Evolutionary conservation across 179 eudicot species (phyloP), one percentile per base, ranked within the genome.

Genomic region (Drosera spatulata): DNA sequence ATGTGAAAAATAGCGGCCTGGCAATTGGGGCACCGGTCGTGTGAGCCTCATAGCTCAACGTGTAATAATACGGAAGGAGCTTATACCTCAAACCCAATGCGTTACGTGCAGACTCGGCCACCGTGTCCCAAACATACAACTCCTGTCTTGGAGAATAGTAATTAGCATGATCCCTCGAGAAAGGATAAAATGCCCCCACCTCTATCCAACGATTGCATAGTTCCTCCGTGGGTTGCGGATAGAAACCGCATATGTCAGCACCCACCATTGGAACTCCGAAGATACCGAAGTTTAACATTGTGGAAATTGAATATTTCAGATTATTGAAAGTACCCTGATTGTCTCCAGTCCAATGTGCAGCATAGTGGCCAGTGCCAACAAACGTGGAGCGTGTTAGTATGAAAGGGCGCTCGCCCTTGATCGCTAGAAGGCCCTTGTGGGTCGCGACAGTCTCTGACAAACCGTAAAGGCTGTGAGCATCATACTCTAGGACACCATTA

Each of bases 221-320:
- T 69, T 91, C 97, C 66, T 91, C 97, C 0, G 91, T 85, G 1
- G 97, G 91, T 50, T 80, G 82, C 5, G 96, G 97, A 63, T 88
- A 91, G 66, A 91, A 91, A 44, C 97, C 97, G 46, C 97, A 91
- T 38, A 91, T 91, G 63, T 91, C 97, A 3, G 97, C 69, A 50
- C 97, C 97, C 33, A 91, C 96, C 97, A 91, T 91, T 2, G 97
- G 97, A 52, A 91, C 76, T 3, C 97, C 97, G 55, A 91, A 91
- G 61, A 91, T 78, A 10, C 97, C 97, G 13, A 91, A 91, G 63
- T 91, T 88, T 53, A 91, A 64, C 80, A 91, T 76, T 5, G 97
- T 91, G 0, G 90, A 85, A 55, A 91, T 88, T 2, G 97, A 88
- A 65, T 88, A 88, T 69, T 61, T 80, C 39, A 91, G 66, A 67